These are phyloP conservation scores for Wickerhamomyces mucosus DNA, from an alignment of 805 yeast genomes.

Conservation along the genomic window DNA sequence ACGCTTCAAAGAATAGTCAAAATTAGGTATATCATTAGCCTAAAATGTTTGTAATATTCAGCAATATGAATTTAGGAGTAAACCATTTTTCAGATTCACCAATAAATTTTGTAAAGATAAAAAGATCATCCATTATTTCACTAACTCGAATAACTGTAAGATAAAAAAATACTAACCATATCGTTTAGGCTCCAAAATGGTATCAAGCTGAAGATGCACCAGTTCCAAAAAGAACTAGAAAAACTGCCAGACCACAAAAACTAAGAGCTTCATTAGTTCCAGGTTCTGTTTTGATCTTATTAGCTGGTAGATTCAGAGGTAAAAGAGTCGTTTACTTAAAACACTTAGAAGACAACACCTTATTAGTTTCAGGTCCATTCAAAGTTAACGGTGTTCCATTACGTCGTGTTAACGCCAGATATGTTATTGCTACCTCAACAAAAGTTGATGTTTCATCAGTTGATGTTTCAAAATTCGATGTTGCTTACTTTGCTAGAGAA, in stretches of 20 bases:
- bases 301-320: conserved; percentile 99
- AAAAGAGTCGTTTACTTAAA: conserved; percentile 98
- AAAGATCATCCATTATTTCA: too few relatives aligned
- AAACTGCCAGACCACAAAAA: conserved; percentile 87
- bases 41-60: too few relatives aligned
- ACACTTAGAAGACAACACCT: conserved; percentile 95
- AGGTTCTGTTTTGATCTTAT: conserved; percentile 94
- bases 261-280: conserved; percentile 94
- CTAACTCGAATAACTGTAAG: neutral
- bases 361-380: conserved; percentile 98
- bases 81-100: too few relatives aligned
- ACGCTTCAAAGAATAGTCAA: too few relatives aligned
- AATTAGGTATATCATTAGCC: too few relatives aligned
- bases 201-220: conserved; percentile 88
- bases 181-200: conserved; percentile 71
- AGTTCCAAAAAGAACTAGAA: conserved; percentile 83
- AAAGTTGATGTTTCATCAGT: conserved; percentile 70
- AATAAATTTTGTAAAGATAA: too few relatives aligned
- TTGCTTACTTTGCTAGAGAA: conserved; percentile 94
- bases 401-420: conserved; percentile 98
- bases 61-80: too few relatives aligned
- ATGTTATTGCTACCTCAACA: conserved; percentile 98
- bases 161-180: neutral
- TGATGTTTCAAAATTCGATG: conserved; percentile 85
- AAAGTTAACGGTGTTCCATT: conserved; percentile 99